Base-by-base conservation (phyloP, 345 rosid species). In the Brassica cretica region DNA sequence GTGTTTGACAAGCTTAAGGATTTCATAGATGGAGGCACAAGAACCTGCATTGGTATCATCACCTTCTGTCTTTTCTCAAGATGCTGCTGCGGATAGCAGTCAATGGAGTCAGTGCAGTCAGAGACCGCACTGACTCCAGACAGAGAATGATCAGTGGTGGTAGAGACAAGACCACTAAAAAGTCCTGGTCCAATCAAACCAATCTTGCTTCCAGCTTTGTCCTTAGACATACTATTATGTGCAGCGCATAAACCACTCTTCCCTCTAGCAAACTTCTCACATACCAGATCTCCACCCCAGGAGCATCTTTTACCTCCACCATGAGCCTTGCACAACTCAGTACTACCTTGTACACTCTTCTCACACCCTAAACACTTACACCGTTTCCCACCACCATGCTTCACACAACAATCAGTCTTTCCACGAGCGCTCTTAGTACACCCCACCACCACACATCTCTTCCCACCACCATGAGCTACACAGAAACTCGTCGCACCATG, bases 291-390 rank as follows among this genome's bases (percentile, higher is more conserved):
- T 25, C 80, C 83, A 2, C 88, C 87, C 97, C 93, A 94, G 0
- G 84, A 81, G 73, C 98, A 94, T 55, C 94, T 85, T 81, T 94
- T 92, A 1, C 97, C 98, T 29, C 98, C 98, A 11, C 98, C 98
- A 8, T 90, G 97, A 6, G 97, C 98, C 83, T 94, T 94, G 84
- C 98, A 94, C 76, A 90, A 88, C 65, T 94, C 94, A 0, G 97
- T 94, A 81, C 96, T 94, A 16, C 98, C 98, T 82, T 94, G 98
- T 4, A 97, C 98, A 85, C 98, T 94, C 87, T 94, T 94, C 84
- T 82, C 91, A 66, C 98, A 94, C 33, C 86, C 87, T 15, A 75
- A 77, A 66, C 79, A 74, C 70, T 80, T 90, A 37, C 97, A 94
- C 32, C 96, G 87, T 75, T 92, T 94, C 66, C 98, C 98, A 46